phyloP scores from a whole-genome alignment of 306 rosid species.

The Canavalia gladiata region DNA sequence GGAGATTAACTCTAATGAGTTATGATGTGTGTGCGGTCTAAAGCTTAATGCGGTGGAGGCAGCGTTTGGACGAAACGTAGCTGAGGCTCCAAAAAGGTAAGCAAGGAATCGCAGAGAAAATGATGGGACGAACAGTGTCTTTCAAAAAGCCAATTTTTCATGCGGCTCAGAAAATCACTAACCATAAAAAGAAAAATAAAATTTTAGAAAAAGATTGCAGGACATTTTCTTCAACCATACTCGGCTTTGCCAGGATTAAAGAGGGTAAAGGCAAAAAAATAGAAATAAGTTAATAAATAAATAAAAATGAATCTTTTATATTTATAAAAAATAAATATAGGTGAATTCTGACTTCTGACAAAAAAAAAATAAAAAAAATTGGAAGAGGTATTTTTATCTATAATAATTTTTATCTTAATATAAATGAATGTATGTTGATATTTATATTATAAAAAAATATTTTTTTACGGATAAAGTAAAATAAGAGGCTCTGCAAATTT shows the following conservation, averaged over 20 bases:
- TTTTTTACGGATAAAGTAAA: too few species aligned
- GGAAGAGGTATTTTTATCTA: too few species aligned
- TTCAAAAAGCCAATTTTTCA: constrained; percentile 44
- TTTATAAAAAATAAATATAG: too few species aligned
- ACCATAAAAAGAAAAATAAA: constrained; percentile 2
- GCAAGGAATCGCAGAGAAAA: constrained; percentile 59
- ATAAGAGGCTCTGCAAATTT: too few species aligned
- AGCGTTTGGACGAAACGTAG: constrained; percentile 47
- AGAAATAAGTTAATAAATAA: not conserved
- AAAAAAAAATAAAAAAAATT: too few species aligned
- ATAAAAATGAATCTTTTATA: too few species aligned
- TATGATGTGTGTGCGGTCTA: not conserved
- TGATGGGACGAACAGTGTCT: constrained; percentile 53
- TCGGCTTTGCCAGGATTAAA: too few species aligned
- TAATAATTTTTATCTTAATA: too few species aligned
- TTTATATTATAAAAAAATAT: too few species aligned
- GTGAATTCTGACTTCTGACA: too few species aligned
- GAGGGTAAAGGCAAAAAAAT: not conserved
- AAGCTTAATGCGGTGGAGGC: constrained; percentile 48
- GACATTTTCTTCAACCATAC: constrained; percentile 11
- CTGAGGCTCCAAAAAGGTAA: constrained; percentile 3
- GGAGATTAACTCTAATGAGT: too few species aligned
- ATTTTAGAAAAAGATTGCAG: not conserved
- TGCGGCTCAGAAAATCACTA: constrained; percentile 45
- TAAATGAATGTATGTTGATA: too few species aligned